These are phyloP conservation scores for Endocladia muricata DNA, from an alignment of 31 red algal species.

Conservation along the genomic window DNA sequence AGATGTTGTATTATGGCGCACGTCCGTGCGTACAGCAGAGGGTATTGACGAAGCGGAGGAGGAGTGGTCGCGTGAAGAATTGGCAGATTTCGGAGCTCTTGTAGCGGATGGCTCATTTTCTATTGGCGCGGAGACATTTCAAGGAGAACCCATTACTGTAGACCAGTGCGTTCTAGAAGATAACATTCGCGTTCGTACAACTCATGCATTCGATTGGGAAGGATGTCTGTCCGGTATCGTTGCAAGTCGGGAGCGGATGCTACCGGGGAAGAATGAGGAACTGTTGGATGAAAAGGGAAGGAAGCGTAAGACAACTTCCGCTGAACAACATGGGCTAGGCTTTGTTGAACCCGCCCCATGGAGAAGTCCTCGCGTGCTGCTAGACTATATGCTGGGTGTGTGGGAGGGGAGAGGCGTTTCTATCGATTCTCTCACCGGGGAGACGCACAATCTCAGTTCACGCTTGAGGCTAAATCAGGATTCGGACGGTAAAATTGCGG, in stretches of 20 bases:
- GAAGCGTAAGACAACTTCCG: neutral
- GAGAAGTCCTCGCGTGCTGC: slow-evolving; percentile 46
- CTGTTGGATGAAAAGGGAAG: slow-evolving; percentile 1
- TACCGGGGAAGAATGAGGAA: slow-evolving; percentile 17
- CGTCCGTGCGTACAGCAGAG: slow-evolving; percentile 46
- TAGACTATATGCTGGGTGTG: slow-evolving; percentile 66
- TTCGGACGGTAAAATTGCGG: slow-evolving; percentile 26
- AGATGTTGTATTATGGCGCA: slow-evolving; percentile 61
- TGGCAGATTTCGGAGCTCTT: slow-evolving; percentile 60
- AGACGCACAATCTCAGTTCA: slow-evolving; percentile 43
- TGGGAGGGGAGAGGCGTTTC: slow-evolving; percentile 73
- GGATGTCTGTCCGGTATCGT: slow-evolving; percentile 66
- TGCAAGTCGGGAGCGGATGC: slow-evolving; percentile 43
- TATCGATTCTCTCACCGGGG: slow-evolving; percentile 35
- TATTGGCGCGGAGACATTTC: slow-evolving; percentile 40
- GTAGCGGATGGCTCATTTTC: slow-evolving; percentile 67
- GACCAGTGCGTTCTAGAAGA: slow-evolving; percentile 57
- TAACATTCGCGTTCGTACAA: slow-evolving; percentile 43
- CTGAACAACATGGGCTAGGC: neutral
- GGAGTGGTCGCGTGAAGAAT: slow-evolving; percentile 51
- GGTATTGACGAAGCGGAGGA: slow-evolving; percentile 54
- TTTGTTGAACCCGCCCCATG: slow-evolving; percentile 68
- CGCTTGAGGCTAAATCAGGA: slow-evolving; percentile 40
- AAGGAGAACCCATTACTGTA: slow-evolving; percentile 51
- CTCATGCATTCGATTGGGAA: slow-evolving; percentile 78